These are phyloP conservation scores for Apiosordaria backusii DNA, from an alignment of 495 filamentous ascomycete species.

Conservation along the genomic window DNA sequence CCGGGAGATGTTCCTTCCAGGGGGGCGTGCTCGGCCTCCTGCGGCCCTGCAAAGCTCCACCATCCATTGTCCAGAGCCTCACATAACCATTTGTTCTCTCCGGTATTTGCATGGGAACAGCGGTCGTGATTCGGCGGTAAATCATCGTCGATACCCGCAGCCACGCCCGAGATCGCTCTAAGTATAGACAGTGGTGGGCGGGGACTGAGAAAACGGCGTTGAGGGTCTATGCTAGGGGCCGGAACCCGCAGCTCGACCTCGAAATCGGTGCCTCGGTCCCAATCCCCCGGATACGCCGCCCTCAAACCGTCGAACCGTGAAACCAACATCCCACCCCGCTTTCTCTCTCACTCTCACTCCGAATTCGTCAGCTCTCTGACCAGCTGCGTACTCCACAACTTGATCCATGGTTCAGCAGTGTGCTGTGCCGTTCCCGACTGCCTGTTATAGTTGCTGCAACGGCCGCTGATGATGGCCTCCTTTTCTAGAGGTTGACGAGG, in stretches of 20 bases:
- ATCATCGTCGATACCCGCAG: background rate
- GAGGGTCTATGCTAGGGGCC: background rate
- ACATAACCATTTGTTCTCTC: background rate
- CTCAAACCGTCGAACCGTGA: background rate
- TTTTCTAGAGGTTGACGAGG: background rate
- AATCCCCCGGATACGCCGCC: background rate
- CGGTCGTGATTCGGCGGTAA: background rate
- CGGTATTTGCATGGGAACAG: background rate
- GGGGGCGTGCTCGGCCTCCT: background rate
- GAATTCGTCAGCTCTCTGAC: background rate
- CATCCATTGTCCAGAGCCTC: background rate
- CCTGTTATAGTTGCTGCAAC: conserved; percentile 9
- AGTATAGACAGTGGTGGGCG: background rate
- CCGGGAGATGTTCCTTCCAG: background rate
- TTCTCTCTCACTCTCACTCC: background rate
- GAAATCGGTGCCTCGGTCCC: background rate
- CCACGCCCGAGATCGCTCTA: background rate
- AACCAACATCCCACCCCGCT: conserved; percentile 13
- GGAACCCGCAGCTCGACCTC: background rate
- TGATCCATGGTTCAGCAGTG: background rate
- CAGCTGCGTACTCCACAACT: background rate
- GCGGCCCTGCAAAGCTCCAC: background rate
- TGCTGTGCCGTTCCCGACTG: conserved; percentile 15
- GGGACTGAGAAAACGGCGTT: background rate
- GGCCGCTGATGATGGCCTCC: conserved; percentile 2